Percentiles rank a stretch among this genome's conserved stretches.
These are phyloP conservation scores for Centrapalus pauciflorus DNA, from an alignment of 129 eudicot genomes.

Conservation along the genomic window DNA sequence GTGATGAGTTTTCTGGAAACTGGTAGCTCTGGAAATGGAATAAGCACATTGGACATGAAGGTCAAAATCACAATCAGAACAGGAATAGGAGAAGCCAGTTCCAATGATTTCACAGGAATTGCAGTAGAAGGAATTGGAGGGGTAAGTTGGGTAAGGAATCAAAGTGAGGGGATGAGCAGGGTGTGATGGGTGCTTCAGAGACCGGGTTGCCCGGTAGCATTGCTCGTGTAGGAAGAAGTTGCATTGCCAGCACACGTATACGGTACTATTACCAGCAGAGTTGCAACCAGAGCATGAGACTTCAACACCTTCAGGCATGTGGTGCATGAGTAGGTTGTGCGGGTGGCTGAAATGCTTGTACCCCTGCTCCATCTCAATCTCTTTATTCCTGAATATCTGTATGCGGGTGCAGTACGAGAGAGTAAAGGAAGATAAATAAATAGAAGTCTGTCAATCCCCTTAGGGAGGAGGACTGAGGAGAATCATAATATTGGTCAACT, in stretches of 20 bases:
- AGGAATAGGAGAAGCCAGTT: constrained; percentile 56
- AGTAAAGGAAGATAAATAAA: constrained; percentile 7
- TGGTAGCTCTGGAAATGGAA: constrained; percentile 26
- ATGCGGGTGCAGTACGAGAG: constrained; percentile 1
- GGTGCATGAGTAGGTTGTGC: constrained; percentile 33
- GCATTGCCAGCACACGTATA: constrained; percentile 32
- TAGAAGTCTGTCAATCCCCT: too few species aligned
- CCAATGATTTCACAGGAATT: constrained; percentile 52
- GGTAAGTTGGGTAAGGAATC: constrained; percentile 63
- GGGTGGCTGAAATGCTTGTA: constrained; percentile 56
- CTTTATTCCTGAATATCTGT: not conserved
- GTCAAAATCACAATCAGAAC: constrained; percentile 63
- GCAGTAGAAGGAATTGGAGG: constrained; percentile 55
- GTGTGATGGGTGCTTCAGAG: constrained; percentile 57
- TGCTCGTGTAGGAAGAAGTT: constrained; percentile 33
- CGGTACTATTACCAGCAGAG: constrained; percentile 18
- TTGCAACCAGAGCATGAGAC: constrained; percentile 46
- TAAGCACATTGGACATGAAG: constrained; percentile 67
- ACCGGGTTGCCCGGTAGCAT: constrained; percentile 48
- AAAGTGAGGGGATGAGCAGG: constrained; percentile 53
- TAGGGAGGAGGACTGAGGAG: too few species aligned
- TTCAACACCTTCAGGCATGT: constrained; percentile 24
- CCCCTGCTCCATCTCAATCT: constrained; percentile 26
- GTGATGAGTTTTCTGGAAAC: constrained; percentile 14
- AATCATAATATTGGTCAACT: too few species aligned